These are phyloP conservation scores for Plasmodium berghei DNA, from an alignment of 169 alveolate species.

Conservation along the genomic window DNA sequence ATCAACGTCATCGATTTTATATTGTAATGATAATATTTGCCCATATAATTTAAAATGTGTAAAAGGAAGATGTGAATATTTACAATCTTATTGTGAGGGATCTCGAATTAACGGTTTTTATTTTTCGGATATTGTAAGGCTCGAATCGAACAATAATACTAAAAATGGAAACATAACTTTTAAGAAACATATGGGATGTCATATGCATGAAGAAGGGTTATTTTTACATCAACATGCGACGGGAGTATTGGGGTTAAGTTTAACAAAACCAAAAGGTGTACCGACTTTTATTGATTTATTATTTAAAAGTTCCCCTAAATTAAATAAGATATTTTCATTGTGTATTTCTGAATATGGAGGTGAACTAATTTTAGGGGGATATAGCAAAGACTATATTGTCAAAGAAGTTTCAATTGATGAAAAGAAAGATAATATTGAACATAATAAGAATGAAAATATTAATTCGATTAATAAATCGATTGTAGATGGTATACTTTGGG, in stretches of 20 bases:
- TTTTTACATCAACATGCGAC: conserved; percentile 82
- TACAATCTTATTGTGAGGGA: conserved; percentile 81
- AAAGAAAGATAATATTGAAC: not conserved
- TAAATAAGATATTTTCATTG: conserved; percentile 60
- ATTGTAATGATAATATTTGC: conserved; percentile 71
- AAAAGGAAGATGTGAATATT: conserved; percentile 75
- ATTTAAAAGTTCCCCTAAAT: conserved; percentile 14
- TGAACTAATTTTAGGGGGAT: conserved; percentile 80
- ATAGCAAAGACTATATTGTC: conserved; percentile 26
- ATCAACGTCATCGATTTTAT: conserved; percentile 68
- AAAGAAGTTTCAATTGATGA: not conserved
- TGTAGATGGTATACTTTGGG: conserved; percentile 37
- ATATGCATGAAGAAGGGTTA: conserved; percentile 78
- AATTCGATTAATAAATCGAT: not conserved
- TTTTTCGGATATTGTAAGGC: conserved; percentile 72
- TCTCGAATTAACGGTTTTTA: conserved; percentile 79
- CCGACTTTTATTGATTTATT: conserved; percentile 70
- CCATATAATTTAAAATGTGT: conserved; percentile 50
- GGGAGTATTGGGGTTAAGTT: conserved; percentile 83
- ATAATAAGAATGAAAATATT: no score
- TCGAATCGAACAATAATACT: conserved; percentile 26
- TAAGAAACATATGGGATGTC: conserved; percentile 73
- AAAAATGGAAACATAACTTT: conserved; percentile 18
- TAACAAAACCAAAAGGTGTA: conserved; percentile 60
- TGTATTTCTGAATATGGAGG: conserved; percentile 85